A percentile compares a stretch with the other conserved stretches of the same genome.
These are phyloP conservation scores for Podochytrium sp. DNA, from an alignment of 192 early-diverging fungal genomes.

Conservation along the genomic window DNA sequence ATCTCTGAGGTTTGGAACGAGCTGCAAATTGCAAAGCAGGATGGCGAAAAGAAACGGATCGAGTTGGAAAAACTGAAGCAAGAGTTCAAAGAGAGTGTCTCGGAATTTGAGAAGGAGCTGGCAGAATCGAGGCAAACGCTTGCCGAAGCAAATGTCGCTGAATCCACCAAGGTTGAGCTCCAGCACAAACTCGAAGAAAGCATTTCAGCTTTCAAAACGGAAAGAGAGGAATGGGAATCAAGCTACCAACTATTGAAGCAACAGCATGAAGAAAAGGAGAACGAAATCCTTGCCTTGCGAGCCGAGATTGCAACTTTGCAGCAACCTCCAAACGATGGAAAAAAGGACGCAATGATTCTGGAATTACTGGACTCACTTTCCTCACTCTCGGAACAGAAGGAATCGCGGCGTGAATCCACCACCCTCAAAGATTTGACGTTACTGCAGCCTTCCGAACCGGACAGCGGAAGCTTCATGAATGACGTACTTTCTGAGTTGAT, in stretches of 20 bases:
- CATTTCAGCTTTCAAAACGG: no score
- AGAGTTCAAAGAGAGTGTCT: neutral
- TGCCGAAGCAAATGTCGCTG: no score
- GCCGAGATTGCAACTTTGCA: neutral
- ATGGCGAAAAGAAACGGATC: neutral
- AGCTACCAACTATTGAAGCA: neutral
- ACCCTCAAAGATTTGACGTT: neutral
- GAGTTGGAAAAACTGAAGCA: neutral
- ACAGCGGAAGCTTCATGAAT: neutral
- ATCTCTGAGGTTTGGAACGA: slow-evolving; percentile 30
- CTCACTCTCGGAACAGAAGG: neutral
- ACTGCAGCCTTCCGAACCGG: no score
- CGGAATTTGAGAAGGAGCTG: neutral
- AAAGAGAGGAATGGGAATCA: neutral
- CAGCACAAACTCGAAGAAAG: no score
- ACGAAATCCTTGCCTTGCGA: neutral
- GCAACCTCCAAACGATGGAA: no score
- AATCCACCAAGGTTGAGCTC: no score
- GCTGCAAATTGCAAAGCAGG: slow-evolving; percentile 7
- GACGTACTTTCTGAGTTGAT: slow-evolving; percentile 8
- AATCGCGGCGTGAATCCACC: neutral
- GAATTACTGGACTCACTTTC: neutral
- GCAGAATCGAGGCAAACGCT: no score
- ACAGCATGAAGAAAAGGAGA: neutral
- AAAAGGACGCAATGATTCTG: neutral